Base-by-base conservation (phyloP, 1,139 yeast genomes). In the Candida pseudocylindracea region DNA sequence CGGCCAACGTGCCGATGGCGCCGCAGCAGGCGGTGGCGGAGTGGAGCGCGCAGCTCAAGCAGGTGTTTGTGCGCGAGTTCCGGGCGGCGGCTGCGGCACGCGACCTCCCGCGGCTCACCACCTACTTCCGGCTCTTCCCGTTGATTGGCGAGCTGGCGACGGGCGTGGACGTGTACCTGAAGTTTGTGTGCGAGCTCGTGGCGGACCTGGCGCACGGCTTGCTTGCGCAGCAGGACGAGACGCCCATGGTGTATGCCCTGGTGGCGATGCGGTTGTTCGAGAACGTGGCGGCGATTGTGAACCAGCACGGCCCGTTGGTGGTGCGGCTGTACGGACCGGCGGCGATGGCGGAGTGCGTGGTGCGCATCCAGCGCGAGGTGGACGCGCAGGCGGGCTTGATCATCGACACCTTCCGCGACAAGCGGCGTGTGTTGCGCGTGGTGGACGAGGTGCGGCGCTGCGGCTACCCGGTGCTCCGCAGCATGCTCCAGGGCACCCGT, bases 361-460 rank as follows among this genome's bases (percentile, higher is more conserved):
- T 63, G 25, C 67, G 67, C 36, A 73, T 88, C 28, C 93, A 88
- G 49, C 60, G 67, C 36, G 98, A 88, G 46, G 75, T 92, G 13
- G 98, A 88, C 45, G 63, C 85, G 10, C 98, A 88, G 45, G 76
- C 91, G 20, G 92, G 93, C 1, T 56, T 88, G 32, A 76, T 88
- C 9, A 60, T 80, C 35, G 96, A 88, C 48, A 80, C 92, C 0
- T 81, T 81, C 46, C 70, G 73, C 57, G 94, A 80, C 41, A 63
- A 67, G 32, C 63, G 80, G 38, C 59, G 75, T 30, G 47, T 81
- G 9, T 69, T 63, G 29, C 60, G 67, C 39, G 48, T 63, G 10
- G 44, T 76, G 20, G 62, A 61, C 34, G 81, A 74, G 31, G 62
- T 80, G 31, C 53, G 58, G 27, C 45, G 58, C 12, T 76, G 78